Evolutionary conservation across 2,329 filamentous ascomycete genomes (phyloP).

Genomic region (Fusarium redolens): DNA sequence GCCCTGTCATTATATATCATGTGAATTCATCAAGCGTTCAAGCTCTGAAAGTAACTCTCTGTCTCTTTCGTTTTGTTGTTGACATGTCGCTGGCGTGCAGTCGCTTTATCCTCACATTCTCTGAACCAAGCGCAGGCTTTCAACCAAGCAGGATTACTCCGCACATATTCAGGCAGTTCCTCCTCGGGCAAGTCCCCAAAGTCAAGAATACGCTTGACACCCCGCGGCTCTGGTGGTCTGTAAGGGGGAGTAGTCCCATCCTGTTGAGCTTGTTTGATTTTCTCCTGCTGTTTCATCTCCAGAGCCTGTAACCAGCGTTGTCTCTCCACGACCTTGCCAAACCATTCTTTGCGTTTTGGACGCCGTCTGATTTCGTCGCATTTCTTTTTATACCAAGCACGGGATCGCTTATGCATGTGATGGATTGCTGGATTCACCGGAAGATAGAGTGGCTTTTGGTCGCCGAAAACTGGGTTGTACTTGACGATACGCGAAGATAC

Average conservation of each 20-base stretch:
- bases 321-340: slow-evolving; percentile 58
- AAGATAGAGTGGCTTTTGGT: slow-evolving; percentile 53
- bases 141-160: slow-evolving; percentile 58
- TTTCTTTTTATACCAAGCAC: slow-evolving; percentile 61
- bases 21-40: not conserved
- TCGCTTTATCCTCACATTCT: slow-evolving; percentile 41
- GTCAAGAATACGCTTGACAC: slow-evolving; percentile 46
- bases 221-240: slow-evolving; percentile 47
- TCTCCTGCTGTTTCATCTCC: slow-evolving; percentile 29
- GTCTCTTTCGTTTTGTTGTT: slow-evolving; percentile 39
- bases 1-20: not conserved
- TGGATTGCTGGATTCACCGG: slow-evolving; percentile 64
- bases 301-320: slow-evolving; percentile 48
- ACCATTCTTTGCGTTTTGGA: slow-evolving; percentile 61
- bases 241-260: slow-evolving; percentile 27
- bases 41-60: slow-evolving; percentile 29
- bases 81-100: slow-evolving; percentile 19
- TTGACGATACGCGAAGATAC: slow-evolving; percentile 2
- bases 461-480: slow-evolving; percentile 12
- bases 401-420: slow-evolving; percentile 56
- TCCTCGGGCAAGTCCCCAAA: slow-evolving; percentile 53
- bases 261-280: slow-evolving; percentile 17
- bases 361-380: slow-evolving; percentile 61
- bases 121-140: slow-evolving; percentile 54
- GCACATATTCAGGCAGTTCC: slow-evolving; percentile 58